Base-by-base conservation (phyloP, 1,284 basidiomycete genomes). In the Kalmanozyma brasiliensis region DNA sequence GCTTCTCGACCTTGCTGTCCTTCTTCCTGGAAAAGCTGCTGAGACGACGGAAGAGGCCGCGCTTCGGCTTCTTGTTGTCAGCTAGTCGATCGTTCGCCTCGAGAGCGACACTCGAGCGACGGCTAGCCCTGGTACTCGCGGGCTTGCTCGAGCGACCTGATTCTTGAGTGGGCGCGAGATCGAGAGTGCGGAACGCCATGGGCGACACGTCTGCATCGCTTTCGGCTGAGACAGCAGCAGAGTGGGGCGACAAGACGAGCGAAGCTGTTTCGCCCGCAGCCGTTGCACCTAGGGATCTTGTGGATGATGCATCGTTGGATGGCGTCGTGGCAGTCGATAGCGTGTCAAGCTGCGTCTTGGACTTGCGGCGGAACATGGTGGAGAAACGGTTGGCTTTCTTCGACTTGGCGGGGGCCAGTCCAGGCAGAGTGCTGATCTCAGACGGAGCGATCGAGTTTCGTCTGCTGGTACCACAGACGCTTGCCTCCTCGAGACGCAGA, bases 131-230 rank as follows among this genome's bases (percentile, higher is more conserved):
- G 20, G 34, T 37, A 26, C 57, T 60, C 23, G 44, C 3, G 11
- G 47, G 38, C 38, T 24, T 41, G 42, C 52, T 62, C 19, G 41
- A 42, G 9, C 36, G 43, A 3, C 37, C 23, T 8, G 36, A 11
- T 17, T 43, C 48, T 19, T 44, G 48, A 30, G 49, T 61, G 1
- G 52, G 11, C 2, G 65, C 37, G 0, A 69, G 56, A 13, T 63
- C 60, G 3, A 63, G 33, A n/a, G 35, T 22, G 36, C 48, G 55
- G 52, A 69, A 69, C 4, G 60, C 56, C 11, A 69, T 34, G 1
- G 66, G 66, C 17, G 66, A 69, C 13, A 63, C 20, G 22, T 69
- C 60, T 1, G 60, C 55, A 34, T 69, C 66, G 37, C 66, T 69
- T 8, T 29, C 48, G 3, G 56, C 43, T 4, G 60, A 69, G 5